These are phyloP conservation scores for Taphrina wiesneri DNA, from an alignment of 1,139 yeast species.

Conservation along the genomic window DNA sequence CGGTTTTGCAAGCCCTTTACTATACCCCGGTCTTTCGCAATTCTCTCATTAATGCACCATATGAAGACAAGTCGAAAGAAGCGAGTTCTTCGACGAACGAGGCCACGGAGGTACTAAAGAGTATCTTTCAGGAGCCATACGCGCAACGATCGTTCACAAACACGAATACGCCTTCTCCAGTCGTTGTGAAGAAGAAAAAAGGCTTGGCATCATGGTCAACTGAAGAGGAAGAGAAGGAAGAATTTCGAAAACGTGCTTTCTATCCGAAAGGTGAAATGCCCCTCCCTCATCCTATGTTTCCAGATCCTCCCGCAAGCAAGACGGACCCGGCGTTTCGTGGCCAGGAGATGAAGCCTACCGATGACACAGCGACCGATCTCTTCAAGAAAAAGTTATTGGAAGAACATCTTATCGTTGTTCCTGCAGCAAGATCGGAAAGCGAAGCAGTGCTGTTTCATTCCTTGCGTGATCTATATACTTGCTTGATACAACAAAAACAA, in stretches of 20 bases:
- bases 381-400: slow-evolving; percentile 27
- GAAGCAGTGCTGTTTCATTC: slow-evolving; percentile 66
- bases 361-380: slow-evolving; percentile 30
- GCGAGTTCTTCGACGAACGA: neutral
- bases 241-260: slow-evolving; percentile 12
- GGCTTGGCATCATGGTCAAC: slow-evolving; percentile 21
- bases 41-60: slow-evolving; percentile 49
- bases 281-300: slow-evolving; percentile 22
- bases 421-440: slow-evolving; percentile 50
- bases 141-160: slow-evolving; percentile 26
- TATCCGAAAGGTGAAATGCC: slow-evolving; percentile 18
- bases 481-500: slow-evolving; percentile 70
- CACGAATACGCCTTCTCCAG: slow-evolving; percentile 3
- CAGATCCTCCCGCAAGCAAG: slow-evolving; percentile 18
- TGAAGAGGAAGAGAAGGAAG: slow-evolving; percentile 33
- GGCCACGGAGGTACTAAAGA: neutral
- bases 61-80: neutral
- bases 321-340: slow-evolving; percentile 15
- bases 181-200: slow-evolving; percentile 28
- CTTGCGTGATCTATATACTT: slow-evolving; percentile 79
- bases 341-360: slow-evolving; percentile 31
- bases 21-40: slow-evolving; percentile 69
- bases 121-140: slow-evolving; percentile 20
- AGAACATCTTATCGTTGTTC: slow-evolving; percentile 42
- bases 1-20: slow-evolving; percentile 83